Evolutionary conservation across 768 basidiomycete genomes (phyloP).

Genomic region (Rhizopogon rudus): DNA sequence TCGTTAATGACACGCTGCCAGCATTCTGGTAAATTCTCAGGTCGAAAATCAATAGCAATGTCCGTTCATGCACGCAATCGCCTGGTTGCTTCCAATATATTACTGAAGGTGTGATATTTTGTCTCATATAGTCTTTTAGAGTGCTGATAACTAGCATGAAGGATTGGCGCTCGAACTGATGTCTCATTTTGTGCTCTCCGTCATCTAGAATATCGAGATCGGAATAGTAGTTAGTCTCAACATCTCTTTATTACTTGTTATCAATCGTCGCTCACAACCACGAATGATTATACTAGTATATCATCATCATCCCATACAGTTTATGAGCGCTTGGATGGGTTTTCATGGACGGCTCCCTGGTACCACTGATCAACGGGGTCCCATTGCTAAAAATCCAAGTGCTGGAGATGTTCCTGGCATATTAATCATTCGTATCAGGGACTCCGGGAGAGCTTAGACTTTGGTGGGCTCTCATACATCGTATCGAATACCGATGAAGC

Average conservation of each 20-base stretch:
- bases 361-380: constrained; percentile 77
- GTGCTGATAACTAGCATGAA: constrained; percentile 21
- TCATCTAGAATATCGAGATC: constrained; percentile 88
- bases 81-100: constrained; percentile 69
- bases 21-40: constrained; percentile 92
- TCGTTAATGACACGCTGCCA: constrained; percentile 86
- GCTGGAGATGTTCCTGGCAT: constrained; percentile 78
- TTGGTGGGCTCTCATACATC: constrained; percentile 48
- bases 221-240: constrained; percentile 85
- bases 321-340: background rate
- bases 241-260: constrained; percentile 83
- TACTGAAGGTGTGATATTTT: constrained; percentile 63
- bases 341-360: constrained; percentile 79
- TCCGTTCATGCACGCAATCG: constrained; percentile 84
- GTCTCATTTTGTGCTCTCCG: constrained; percentile 87
- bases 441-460: constrained; percentile 89
- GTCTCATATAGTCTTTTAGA: background rate
- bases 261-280: constrained; percentile 82
- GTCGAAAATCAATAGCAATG: constrained; percentile 85
- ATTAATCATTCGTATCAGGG: constrained; percentile 84
- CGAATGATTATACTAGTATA: constrained; percentile 86
- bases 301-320: background rate
- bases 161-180: constrained; percentile 96
- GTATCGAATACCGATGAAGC: background rate
- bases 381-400: constrained; percentile 83